phyloP scores from a whole-genome alignment of 192 early-diverging fungal genomes.

The Backusella circina region DNA sequence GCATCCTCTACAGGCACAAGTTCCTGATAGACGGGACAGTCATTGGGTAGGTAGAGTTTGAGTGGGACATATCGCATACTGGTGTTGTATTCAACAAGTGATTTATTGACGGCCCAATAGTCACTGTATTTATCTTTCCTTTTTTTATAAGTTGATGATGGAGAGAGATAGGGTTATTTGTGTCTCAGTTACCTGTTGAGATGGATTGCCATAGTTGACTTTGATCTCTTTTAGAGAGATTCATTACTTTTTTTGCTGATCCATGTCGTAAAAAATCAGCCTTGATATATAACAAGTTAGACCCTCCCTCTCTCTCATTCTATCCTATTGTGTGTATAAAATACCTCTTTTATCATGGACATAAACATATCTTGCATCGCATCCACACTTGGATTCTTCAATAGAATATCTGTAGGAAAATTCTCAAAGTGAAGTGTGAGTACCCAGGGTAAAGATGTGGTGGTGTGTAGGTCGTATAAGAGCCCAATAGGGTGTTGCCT shows the following conservation, averaged over 20 bases:
- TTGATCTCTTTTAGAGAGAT: constrained; percentile 78
- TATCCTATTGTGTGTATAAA: too few relatives aligned
- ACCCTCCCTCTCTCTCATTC: not conserved
- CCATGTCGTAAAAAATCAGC: constrained; percentile 83
- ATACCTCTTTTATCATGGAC: constrained; percentile 86
- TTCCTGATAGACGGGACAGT: constrained; percentile 61
- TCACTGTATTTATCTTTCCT: constrained; percentile 45
- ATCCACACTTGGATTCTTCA: constrained; percentile 52
- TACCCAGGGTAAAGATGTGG: constrained; percentile 67
- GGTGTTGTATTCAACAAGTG: constrained; percentile 36
- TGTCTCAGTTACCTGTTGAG: constrained; percentile 42
- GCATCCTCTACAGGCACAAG: constrained; percentile 47
- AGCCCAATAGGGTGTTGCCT: constrained; percentile 90
- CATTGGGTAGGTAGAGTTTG: constrained; percentile 55
- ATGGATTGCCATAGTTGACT: constrained; percentile 76
- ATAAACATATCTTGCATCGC: constrained; percentile 76
- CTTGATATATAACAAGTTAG: constrained; percentile 26
- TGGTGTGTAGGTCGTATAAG: constrained; percentile 61
- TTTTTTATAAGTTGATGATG: not conserved
- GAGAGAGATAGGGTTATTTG: too few relatives aligned
- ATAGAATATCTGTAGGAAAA: constrained; percentile 67
- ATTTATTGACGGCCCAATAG: constrained; percentile 65
- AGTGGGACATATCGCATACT: constrained; percentile 55
- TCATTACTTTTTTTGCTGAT: constrained; percentile 83
- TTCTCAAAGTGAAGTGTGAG: constrained; percentile 73